A percentile compares a stretch with the other conserved stretches of the same genome.
Evolutionary conservation across 2,329 filamentous ascomycete species (phyloP).

Genomic region (Sphaerulina musiva): DNA sequence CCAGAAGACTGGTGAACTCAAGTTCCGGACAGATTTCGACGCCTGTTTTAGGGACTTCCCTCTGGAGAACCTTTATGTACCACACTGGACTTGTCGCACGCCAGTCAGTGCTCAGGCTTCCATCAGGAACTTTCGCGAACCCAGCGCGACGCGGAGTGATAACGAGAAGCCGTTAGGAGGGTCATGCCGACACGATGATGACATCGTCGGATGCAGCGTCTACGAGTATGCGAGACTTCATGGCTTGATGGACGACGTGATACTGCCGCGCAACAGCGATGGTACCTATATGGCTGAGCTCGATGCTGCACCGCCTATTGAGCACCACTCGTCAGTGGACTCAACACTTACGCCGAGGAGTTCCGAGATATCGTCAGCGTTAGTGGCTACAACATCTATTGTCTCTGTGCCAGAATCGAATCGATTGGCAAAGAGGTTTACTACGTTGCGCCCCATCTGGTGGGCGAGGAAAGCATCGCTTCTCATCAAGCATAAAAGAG

Average conservation of each 20-base stretch:
- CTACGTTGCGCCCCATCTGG: not conserved
- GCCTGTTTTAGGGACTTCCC: conserved; percentile 13
- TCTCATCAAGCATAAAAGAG: not conserved
- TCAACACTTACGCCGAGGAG: not conserved
- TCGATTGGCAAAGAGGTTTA: conserved; percentile 1
- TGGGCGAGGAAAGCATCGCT: conserved; percentile 4
- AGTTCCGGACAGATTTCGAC: conserved; percentile 12
- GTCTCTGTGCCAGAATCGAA: not conserved
- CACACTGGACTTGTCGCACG: conserved; percentile 7
- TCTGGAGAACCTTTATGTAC: conserved; percentile 7
- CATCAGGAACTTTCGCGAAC: not conserved
- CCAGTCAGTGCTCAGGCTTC: conserved; percentile 9
- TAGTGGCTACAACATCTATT: not conserved
- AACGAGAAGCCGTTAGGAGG: not conserved
- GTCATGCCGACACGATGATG: not conserved
- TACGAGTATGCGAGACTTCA: conserved; percentile 4
- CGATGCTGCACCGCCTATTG: not conserved
- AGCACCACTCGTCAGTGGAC: no score
- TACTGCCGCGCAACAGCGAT: conserved; percentile 4
- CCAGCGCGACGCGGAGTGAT: not conserved
- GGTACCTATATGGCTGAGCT: conserved; percentile 6
- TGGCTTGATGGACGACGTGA: conserved; percentile 3
- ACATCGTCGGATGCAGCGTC: not conserved
- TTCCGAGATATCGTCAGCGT: not conserved
- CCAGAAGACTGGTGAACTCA: conserved; percentile 1